Evolutionary conservation across 768 basidiomycete species (phyloP), one percentile per base, ranked within the genome.

Genomic region (Ephemerocybe angulata): DNA sequence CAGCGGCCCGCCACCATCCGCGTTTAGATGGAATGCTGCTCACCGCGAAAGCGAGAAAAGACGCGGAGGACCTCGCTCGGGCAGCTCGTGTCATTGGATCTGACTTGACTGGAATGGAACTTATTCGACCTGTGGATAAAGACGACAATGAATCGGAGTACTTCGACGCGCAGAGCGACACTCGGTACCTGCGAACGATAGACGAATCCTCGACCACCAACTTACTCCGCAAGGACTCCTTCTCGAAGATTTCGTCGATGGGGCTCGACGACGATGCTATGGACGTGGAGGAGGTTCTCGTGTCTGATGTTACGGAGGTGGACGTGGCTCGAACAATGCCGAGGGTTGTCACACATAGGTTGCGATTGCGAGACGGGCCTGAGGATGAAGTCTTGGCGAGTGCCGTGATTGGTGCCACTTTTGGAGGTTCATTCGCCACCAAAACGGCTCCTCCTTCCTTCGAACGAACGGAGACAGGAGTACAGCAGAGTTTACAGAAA

Each of bases 311-410:
- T 3, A 85, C 85, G 4, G 87, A 89, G 65, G 84, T 84, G 54
- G 87, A 92, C 60, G 76, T 89, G 58, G 86, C 86, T 53, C 78
- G 87, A 55, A 83, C 90, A 27, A 80, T 88, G 58, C 87, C 87
- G 31, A 72, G 87, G 21, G 82, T 86, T 0, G 77, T 92, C 28
- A 85, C 86, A 6, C 90, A 93, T 70, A 85, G 90, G 11, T 63
- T 93, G 56, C 76, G 86, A 48, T 79, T 89, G 53, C 76, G 88
- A 33, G 79, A 84, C 64, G 82, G 87, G 1, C 86, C 86, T 1
- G 74, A 82, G 55, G 86, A 89, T 55, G 87, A 91, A 64, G 68
- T 89, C 2, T 66, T 91, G 54, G 81, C 81, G 7, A 82, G 87
- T 56, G 76, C 81, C 3, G 65, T 85, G 56, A 84, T 77, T 62